phyloP scores from a whole-genome alignment of 306 rosid species.

The Elaeagnus macrophylla region DNA sequence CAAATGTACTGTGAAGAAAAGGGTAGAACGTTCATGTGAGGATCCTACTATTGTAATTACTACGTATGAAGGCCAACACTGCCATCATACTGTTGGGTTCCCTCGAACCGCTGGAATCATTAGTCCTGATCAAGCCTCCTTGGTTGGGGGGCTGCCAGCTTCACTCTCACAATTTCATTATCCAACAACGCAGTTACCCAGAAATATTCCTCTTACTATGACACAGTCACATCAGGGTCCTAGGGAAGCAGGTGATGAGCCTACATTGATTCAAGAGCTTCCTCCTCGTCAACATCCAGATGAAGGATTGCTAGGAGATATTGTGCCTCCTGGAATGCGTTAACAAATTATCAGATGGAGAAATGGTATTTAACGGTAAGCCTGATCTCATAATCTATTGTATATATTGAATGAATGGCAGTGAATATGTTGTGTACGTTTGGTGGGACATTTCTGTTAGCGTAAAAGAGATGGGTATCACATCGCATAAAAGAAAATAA shows the following conservation, averaged over 20 bases:
- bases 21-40: slow-evolving; percentile 87
- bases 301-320: slow-evolving; percentile 84
- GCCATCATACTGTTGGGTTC: slow-evolving; percentile 75
- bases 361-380: neutral
- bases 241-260: slow-evolving; percentile 10
- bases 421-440: neutral
- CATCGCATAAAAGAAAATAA: too few relatives aligned
- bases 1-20: slow-evolving; percentile 93
- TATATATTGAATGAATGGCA: neutral
- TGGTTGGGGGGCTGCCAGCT: slow-evolving; percentile 30
- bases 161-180: slow-evolving; percentile 44
- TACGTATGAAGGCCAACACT: slow-evolving; percentile 94
- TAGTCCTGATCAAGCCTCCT: slow-evolving; percentile 30
- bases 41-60: slow-evolving; percentile 77
- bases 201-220: slow-evolving; percentile 13
- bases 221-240: slow-evolving; percentile 16
- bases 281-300: slow-evolving; percentile 26
- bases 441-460: neutral
- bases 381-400: neutral
- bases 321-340: slow-evolving; percentile 79
- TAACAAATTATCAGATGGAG: slow-evolving; percentile 2
- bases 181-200: slow-evolving; percentile 38
- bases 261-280: slow-evolving; percentile 16
- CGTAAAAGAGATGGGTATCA: too few relatives aligned
- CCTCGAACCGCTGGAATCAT: slow-evolving; percentile 52